These are phyloP conservation scores for Asterophora lycoperdoides DNA, from an alignment of 768 basidiomycete genomes.

Conservation along the genomic window DNA sequence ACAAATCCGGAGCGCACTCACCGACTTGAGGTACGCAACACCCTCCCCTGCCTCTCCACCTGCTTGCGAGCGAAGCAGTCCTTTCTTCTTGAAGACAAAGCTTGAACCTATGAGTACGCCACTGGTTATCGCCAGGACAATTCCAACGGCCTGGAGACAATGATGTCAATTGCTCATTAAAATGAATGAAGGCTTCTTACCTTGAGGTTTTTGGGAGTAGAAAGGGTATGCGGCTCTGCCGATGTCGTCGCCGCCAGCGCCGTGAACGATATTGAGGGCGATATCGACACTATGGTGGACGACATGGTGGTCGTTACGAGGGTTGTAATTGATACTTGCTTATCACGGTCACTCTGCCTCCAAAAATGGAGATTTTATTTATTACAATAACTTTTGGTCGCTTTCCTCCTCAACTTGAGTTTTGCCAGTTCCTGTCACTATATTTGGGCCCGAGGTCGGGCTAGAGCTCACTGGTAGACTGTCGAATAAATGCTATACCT, in stretches of 20 bases:
- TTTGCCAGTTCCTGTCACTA: too few species aligned
- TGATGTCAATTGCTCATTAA: constrained; percentile 10
- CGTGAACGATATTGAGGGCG: constrained; percentile 30
- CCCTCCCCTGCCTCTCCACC: constrained; percentile 80
- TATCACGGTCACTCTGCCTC: too few species aligned
- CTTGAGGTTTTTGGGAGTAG: constrained; percentile 47
- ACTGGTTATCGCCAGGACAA: constrained; percentile 69
- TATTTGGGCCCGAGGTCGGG: too few species aligned
- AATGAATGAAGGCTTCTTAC: constrained; percentile 23
- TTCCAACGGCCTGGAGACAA: constrained; percentile 60
- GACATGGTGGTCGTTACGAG: constrained; percentile 24
- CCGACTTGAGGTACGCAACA: constrained; percentile 92
- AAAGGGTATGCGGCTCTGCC: constrained; percentile 30
- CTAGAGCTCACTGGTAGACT: too few species aligned
- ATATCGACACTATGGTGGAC: constrained; percentile 23
- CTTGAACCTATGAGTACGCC: constrained; percentile 88
- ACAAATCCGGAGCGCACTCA: constrained; percentile 34
- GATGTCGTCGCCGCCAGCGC: constrained; percentile 39
- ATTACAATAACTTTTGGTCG: too few species aligned
- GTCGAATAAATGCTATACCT: too few species aligned
- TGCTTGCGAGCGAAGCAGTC: constrained; percentile 73
- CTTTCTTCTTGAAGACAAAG: constrained; percentile 99
- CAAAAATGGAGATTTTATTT: too few species aligned
- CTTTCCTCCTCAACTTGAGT: too few species aligned
- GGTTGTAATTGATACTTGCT: background rate